Percentiles rank a stretch among this genome's conserved stretches.
Conservation (phyloP, 306 rosid genomes). For the Benincasa hispida region DNA sequence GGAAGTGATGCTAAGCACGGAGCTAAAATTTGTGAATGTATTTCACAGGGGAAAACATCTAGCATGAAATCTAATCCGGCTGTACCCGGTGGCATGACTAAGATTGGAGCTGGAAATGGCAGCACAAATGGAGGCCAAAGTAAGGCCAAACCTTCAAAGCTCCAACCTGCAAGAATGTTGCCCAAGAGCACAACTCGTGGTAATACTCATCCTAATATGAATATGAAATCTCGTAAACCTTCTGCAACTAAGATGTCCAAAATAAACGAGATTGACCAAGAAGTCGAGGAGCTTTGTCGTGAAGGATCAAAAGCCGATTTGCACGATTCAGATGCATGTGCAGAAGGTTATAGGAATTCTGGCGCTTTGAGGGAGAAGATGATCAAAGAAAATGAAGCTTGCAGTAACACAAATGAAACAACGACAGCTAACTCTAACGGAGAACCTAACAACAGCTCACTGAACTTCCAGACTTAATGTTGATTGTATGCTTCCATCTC, state of each 20-base stretch:
- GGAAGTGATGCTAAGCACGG: not conserved
- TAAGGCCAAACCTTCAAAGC: conserved; percentile 40
- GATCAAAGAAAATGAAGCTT: not conserved
- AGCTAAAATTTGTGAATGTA: not conserved
- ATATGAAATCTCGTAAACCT: not conserved
- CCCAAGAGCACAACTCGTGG: conserved; percentile 13
- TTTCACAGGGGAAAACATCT: conserved; percentile 45
- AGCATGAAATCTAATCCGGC: conserved; percentile 29
- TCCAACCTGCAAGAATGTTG: conserved; percentile 30
- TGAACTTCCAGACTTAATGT: not conserved
- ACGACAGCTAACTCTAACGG: not conserved
- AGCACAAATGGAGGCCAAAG: conserved; percentile 31
- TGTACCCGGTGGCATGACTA: conserved; percentile 41
- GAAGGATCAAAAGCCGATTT: not conserved
- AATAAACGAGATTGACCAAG: not conserved
- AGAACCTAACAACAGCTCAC: not conserved
- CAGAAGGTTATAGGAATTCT: not conserved
- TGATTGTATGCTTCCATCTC: conserved; percentile 1
- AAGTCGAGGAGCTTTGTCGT: not conserved
- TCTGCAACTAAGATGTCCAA: not conserved
- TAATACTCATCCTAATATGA: conserved; percentile 12
- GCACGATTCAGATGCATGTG: not conserved
- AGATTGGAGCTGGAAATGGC: conserved; percentile 22
- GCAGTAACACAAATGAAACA: not conserved
- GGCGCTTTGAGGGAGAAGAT: not conserved